Evolutionary conservation across 371 early-diverging fungal genomes (phyloP).

Genomic region (Nosema bombycis): DNA sequence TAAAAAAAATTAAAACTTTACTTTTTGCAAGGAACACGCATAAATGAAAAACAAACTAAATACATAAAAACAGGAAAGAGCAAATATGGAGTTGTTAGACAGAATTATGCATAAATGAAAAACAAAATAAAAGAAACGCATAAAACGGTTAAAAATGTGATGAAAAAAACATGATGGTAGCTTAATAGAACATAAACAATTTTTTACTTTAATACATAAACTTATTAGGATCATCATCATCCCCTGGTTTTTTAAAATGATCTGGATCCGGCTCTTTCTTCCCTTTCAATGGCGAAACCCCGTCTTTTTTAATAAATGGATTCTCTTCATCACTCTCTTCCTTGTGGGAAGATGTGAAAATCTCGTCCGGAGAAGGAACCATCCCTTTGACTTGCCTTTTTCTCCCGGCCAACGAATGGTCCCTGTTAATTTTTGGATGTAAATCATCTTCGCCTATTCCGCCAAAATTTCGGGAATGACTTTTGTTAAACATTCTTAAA

Average conservation of each 20-base stretch:
- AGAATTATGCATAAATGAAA: not conserved
- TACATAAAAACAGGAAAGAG: not conserved
- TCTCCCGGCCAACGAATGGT: not conserved
- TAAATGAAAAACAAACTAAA: not conserved
- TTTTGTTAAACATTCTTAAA: not conserved
- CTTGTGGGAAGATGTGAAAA: not conserved
- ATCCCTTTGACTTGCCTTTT: not conserved
- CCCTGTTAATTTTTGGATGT: not conserved
- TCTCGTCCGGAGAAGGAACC: constrained; percentile 9
- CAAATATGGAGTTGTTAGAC: not conserved
- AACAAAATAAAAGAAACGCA: not conserved
- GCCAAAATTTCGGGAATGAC: not conserved
- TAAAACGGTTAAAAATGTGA: not conserved
- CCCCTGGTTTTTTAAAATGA: constrained; percentile 7
- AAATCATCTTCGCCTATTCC: constrained; percentile 20
- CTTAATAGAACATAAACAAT: not conserved
- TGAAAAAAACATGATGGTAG: not conserved
- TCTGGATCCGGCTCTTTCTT: constrained; percentile 19
- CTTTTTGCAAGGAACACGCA: not conserved
- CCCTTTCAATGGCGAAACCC: constrained; percentile 1
- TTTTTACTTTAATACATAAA: not conserved
- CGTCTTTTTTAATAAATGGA: not conserved
- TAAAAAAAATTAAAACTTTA: no score
- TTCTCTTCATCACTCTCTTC: not conserved
- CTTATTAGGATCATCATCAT: constrained; percentile 16